Conservation (phyloP, 2,329 filamentous ascomycete species). For the Nemania sp. region DNA sequence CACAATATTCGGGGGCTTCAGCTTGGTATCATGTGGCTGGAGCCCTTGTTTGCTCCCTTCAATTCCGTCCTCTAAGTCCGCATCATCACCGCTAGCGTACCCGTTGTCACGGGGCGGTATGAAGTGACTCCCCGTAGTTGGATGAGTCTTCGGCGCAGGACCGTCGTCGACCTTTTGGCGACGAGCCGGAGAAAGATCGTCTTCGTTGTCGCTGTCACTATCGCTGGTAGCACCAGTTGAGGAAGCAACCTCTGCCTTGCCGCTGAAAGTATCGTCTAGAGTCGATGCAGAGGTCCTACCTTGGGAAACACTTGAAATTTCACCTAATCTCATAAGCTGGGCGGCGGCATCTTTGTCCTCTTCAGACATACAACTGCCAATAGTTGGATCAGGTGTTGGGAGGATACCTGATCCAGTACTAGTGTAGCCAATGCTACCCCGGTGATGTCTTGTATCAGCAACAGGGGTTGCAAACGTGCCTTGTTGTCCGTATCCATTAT, state of each 20-base stretch:
- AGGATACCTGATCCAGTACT: slow-evolving; percentile 63
- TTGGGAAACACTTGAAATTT: slow-evolving; percentile 90
- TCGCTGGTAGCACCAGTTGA: slow-evolving; percentile 86
- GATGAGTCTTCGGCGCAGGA: slow-evolving; percentile 51
- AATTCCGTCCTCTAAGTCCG: slow-evolving; percentile 53
- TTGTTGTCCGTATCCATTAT: slow-evolving; percentile 60
- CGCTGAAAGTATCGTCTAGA: slow-evolving; percentile 89
- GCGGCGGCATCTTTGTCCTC: slow-evolving; percentile 92
- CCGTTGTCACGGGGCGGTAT: slow-evolving; percentile 45
- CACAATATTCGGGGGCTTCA: slow-evolving; percentile 46
- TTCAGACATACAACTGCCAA: slow-evolving; percentile 95
- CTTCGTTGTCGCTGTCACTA: slow-evolving; percentile 68
- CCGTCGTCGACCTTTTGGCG: slow-evolving; percentile 59
- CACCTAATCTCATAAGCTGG: slow-evolving; percentile 93
- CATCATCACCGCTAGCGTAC: slow-evolving; percentile 62
- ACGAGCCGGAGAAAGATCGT: slow-evolving; percentile 61
- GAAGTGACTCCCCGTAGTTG: slow-evolving; percentile 57
- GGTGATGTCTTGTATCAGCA: slow-evolving; percentile 65
- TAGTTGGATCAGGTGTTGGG: slow-evolving; percentile 94
- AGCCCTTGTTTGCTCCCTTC: slow-evolving; percentile 45
- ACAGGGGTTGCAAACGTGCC: slow-evolving; percentile 65
- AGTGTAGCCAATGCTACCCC: slow-evolving; percentile 63
- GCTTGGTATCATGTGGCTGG: slow-evolving; percentile 47
- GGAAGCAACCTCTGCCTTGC: slow-evolving; percentile 80
- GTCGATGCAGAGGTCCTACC: slow-evolving; percentile 93